These are phyloP conservation scores for Nepenthes mirabilis DNA, from an alignment of 148 eudicot genomes.

Conservation along the genomic window DNA sequence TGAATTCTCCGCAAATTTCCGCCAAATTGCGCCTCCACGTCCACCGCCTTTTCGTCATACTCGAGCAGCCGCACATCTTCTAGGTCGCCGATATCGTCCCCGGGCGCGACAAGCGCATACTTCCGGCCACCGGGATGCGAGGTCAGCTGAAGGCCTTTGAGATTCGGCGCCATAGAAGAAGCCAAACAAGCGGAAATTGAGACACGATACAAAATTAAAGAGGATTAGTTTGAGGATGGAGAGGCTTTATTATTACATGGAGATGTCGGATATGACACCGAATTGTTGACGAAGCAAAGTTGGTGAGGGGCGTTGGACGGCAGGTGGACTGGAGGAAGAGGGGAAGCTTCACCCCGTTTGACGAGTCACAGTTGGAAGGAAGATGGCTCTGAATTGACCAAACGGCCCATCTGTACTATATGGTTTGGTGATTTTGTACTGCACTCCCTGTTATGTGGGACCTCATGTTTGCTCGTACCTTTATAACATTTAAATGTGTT, in stretches of 20 bases:
- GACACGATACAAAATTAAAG: neutral
- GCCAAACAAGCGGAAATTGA: slow-evolving; percentile 7
- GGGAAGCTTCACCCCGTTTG: neutral
- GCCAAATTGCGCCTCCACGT: neutral
- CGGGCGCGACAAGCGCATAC: slow-evolving; percentile 15
- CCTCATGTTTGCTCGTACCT: too few relatives aligned
- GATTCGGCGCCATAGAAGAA: slow-evolving; percentile 36
- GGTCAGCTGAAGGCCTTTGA: slow-evolving; percentile 35
- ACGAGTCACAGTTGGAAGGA: too few relatives aligned
- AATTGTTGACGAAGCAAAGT: neutral
- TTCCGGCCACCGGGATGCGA: slow-evolving; percentile 7
- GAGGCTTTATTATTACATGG: neutral
- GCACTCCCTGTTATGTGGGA: too few relatives aligned
- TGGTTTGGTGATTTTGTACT: too few relatives aligned
- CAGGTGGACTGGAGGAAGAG: neutral
- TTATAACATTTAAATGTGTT: too few relatives aligned
- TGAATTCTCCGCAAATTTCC: slow-evolving; percentile 34
- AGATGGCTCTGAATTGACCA: too few relatives aligned
- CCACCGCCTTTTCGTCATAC: neutral
- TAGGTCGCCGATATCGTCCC: slow-evolving; percentile 26
- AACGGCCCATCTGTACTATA: too few relatives aligned
- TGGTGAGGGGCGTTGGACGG: neutral
- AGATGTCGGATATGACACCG: neutral
- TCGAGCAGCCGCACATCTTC: slow-evolving; percentile 4
- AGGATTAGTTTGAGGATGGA: neutral